Conservation (phyloP, 305 asterid genomes). For the Solanum chacoense region DNA sequence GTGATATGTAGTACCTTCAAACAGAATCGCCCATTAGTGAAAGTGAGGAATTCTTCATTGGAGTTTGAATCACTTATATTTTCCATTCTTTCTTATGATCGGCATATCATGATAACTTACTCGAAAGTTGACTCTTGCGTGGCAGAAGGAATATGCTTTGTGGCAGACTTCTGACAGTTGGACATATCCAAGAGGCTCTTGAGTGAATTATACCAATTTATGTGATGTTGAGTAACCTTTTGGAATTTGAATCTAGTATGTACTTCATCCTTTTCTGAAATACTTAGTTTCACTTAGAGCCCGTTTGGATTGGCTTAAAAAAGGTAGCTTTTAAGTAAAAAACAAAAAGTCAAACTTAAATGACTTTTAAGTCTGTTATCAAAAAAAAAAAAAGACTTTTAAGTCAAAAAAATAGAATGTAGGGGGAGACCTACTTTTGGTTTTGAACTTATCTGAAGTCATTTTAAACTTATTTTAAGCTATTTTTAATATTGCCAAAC, state of each 20-base stretch:
- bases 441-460: too few relatives aligned
- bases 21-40: neutral
- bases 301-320: too few relatives aligned
- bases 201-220: neutral
- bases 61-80: neutral
- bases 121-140: neutral
- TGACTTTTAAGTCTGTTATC: too few relatives aligned
- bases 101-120: neutral
- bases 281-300: neutral
- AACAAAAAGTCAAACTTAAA: too few relatives aligned
- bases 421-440: too few relatives aligned
- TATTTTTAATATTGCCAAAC: too few relatives aligned
- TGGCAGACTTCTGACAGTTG: neutral
- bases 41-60: neutral
- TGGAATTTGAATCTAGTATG: neutral
- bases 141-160: neutral
- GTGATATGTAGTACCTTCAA: neutral
- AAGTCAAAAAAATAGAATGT: too few relatives aligned
- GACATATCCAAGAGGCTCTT: neutral
- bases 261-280: neutral
- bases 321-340: too few relatives aligned
- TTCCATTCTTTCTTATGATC: neutral
- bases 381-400: too few relatives aligned
- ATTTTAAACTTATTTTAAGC: too few relatives aligned
- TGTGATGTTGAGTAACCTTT: neutral